phyloP scores from a whole-genome alignment of 495 filamentous ascomycete genomes.

The Aspergillus cavernicola region DNA sequence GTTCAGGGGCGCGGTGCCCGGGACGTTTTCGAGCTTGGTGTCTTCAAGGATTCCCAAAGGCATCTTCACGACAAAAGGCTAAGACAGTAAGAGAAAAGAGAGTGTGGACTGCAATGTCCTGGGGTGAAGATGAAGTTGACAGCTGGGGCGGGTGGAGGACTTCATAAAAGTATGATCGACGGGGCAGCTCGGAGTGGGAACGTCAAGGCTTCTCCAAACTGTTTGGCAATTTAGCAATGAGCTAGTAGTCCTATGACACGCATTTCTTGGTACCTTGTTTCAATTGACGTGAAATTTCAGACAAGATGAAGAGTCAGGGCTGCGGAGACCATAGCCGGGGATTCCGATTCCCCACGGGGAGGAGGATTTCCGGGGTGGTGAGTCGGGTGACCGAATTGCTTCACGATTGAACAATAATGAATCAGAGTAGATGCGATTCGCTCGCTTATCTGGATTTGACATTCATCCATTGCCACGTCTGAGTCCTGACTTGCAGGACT shows the following conservation, averaged over 20 bases:
- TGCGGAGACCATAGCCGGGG: slow-evolving; percentile 3
- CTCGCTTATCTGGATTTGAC: background rate
- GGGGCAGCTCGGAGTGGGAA: background rate
- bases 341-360: slow-evolving; percentile 4
- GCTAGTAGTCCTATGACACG: too few relatives aligned
- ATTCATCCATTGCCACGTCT: background rate
- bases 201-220: background rate
- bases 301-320: background rate
- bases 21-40: slow-evolving; percentile 57
- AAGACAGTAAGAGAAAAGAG: background rate
- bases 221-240: background rate
- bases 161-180: slow-evolving; percentile 1
- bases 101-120: background rate
- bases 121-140: background rate
- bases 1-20: slow-evolving; percentile 47
- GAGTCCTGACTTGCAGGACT: background rate
- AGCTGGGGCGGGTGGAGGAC: slow-evolving; percentile 6
- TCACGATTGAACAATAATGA: background rate
- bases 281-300: background rate
- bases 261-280: background rate
- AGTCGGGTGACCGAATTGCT: background rate
- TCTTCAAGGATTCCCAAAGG: slow-evolving; percentile 71
- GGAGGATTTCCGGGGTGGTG: slow-evolving; percentile 10
- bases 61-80: slow-evolving; percentile 44
- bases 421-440: too few relatives aligned